Evolutionary conservation across 371 early-diverging fungal species (phyloP), one percentile per base, ranked within the genome.

Genomic region (Zopfochytrium polystomum): DNA sequence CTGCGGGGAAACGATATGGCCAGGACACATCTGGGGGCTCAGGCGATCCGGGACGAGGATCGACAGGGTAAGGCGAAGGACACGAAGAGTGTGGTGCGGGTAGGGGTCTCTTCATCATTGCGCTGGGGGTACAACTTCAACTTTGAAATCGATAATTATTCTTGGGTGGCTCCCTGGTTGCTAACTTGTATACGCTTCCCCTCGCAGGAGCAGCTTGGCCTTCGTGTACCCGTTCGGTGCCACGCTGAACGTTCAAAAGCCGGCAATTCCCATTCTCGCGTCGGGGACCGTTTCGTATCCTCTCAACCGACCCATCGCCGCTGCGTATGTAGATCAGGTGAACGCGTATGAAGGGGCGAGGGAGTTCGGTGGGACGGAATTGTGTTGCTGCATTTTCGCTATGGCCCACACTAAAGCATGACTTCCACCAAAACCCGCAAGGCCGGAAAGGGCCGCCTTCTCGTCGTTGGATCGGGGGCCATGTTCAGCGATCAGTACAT

Each of bases 191-290:
- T n/a, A n/a, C n/a, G n/a, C n/a, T n/a, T n/a, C n/a, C n/a, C n/a
- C n/a, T n/a, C n/a, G n/a, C n/a, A n/a, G n/a, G n/a, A n/a, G n/a
- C 50, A 25, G 70, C 18, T 54, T 82, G 32, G 60, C 80, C 23
- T 77, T 83, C 42, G 65, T 83, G 18, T 82, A 77, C 50, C 82
- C 83, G 6, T 83, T 72, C 49, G 83, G 83, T 5, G 77, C 83
- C 5, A 74, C 82, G 1, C 48, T 83, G 25, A 80, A 74, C 44
- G 83, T 82, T 1, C 80, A 82, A 60, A 81, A 79, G 58, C 83
- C 83, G n/a, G 71, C 77, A n/a, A 66, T 83, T 18, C 78, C 83
- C 2, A 61, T 83, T 20, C 60, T 83, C 30, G 75, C 79, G 9
- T 73, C 83, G 13, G 80, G 81, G 43, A 73, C 66, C 1, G 77